Conservation (phyloP, 176 grass and related monocot species). For the Stipa capillata region DNA sequence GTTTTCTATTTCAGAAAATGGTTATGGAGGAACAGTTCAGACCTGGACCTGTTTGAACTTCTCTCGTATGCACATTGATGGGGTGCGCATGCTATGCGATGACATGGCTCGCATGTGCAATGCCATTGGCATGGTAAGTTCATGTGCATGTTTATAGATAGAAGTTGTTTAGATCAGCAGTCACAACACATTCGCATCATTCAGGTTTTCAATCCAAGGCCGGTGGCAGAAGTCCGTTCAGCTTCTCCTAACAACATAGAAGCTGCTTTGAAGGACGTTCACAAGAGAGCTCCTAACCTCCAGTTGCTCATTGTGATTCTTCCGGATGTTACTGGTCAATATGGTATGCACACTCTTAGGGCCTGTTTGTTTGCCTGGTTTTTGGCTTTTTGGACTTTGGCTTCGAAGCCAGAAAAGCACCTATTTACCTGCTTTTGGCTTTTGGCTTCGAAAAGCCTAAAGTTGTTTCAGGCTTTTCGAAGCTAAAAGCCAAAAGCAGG, state of each 20-base stretch:
- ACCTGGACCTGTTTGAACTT: slow-evolving; percentile 68
- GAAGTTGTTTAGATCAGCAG: not conserved
- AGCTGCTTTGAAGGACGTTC: slow-evolving; percentile 33
- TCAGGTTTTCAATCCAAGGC: slow-evolving; percentile 41
- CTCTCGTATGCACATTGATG: not conserved
- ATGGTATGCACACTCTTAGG: slow-evolving; percentile 42
- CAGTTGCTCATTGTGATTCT: slow-evolving; percentile 65
- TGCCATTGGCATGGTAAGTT: slow-evolving; percentile 60
- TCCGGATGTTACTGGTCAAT: slow-evolving; percentile 35
- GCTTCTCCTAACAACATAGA: slow-evolving; percentile 28
- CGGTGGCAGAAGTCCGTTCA: not conserved
- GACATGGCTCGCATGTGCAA: slow-evolving; percentile 53
- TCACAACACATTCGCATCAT: not conserved
- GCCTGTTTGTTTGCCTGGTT: no score
- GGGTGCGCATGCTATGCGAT: slow-evolving; percentile 22
- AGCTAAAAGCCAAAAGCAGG: no score
- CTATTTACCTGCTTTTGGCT: no score
- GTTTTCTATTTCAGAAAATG: slow-evolving; percentile 55
- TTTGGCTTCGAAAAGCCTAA: no score
- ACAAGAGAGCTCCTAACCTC: slow-evolving; percentile 11
- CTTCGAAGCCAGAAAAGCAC: no score
- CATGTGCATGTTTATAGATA: not conserved
- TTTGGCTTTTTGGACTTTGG: no score
- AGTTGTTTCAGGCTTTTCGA: no score
- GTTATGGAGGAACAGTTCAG: slow-evolving; percentile 35